These are phyloP conservation scores for Dendrocalamus sinicus DNA, from an alignment of 176 grass and related monocot species.

Conservation along the genomic window DNA sequence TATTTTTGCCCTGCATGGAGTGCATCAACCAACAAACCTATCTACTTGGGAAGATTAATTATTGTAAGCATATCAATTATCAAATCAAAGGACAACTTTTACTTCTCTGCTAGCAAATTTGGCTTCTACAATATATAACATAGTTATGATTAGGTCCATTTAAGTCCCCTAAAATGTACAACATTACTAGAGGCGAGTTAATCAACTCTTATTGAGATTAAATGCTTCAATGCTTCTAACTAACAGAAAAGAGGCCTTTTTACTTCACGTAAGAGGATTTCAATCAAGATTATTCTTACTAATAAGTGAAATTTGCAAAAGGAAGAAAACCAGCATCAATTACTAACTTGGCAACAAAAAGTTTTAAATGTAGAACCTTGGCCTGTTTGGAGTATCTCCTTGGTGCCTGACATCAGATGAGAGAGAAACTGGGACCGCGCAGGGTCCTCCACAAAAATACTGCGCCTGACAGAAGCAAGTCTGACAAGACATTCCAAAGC, in stretches of 20 bases:
- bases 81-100: slow-evolving; percentile 1
- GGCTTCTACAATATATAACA: slow-evolving; percentile 14
- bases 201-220: slow-evolving; percentile 3
- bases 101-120: slow-evolving; percentile 22
- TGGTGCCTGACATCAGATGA: slow-evolving; percentile 94
- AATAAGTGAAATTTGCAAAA: neutral
- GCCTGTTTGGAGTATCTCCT: slow-evolving; percentile 97
- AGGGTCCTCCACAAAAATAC: slow-evolving; percentile 89
- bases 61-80: neutral
- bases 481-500: slow-evolving; percentile 97
- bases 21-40: slow-evolving; percentile 14
- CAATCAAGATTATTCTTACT: neutral
- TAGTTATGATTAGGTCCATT: slow-evolving; percentile 7
- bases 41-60: slow-evolving; percentile 9
- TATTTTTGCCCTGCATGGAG: slow-evolving; percentile 3
- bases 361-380: slow-evolving; percentile 63
- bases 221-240: slow-evolving; percentile 18
- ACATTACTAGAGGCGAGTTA: neutral
- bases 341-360: slow-evolving; percentile 22
- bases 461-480: slow-evolving; percentile 92
- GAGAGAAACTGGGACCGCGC: slow-evolving; percentile 79
- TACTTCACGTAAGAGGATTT: slow-evolving; percentile 23
- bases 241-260: slow-evolving; percentile 10
- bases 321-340: slow-evolving; percentile 24
- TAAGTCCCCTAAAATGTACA: neutral